Evolutionary conservation across 495 filamentous ascomycete genomes (phyloP), one percentile per base, ranked within the genome.

Genomic region (Penicillium antarcticum): DNA sequence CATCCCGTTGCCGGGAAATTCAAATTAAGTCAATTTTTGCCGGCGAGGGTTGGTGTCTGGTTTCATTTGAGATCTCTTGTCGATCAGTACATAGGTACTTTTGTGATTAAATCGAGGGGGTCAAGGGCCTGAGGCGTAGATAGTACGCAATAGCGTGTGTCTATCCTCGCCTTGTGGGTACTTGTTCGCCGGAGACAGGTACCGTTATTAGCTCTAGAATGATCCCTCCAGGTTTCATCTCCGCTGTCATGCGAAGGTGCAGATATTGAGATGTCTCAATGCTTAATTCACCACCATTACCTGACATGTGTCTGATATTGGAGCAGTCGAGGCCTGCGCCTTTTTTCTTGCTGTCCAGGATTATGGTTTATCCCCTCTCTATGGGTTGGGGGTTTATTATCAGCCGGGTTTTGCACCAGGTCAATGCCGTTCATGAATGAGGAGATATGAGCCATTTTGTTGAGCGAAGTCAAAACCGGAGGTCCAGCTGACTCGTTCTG

Each of bases 1-100:
- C 51, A 64, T 55, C 47, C 47, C 47, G 47, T 59, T 40, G 40
- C 39, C 55, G 61, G 58, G 61, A 58, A 61, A 56, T 58, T 61
- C 40, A 18, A 18, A 21, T 9, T 13, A 23, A 7, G 46, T 23
- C 38, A 42, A 24, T 29, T 49, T 42, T 49, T 49, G 47, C 47
- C 18, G 37, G 24, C 37, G 38, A 49, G 47, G 37, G 37, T 49
- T 19, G 37, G 29, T 49, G 38, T 49, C 32, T 34, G 26, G 12
- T 6, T 11, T 34, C 19, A 38, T 9, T 29, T 23, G 37, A 49
- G 37, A 49, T 42, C 47, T 21, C 19, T 14, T 33, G 29, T 49
- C 47, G 47, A 49, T 49, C 47, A 42, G 29, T 49, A 42, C 26
- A 31, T 31, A 41, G 16, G 47, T 42, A 34, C 38, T 42, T 49